Evolutionary conservation across 208 protist genomes (phyloP), one percentile per base, ranked within the genome.

Genomic region (Trypanosoma avium): DNA sequence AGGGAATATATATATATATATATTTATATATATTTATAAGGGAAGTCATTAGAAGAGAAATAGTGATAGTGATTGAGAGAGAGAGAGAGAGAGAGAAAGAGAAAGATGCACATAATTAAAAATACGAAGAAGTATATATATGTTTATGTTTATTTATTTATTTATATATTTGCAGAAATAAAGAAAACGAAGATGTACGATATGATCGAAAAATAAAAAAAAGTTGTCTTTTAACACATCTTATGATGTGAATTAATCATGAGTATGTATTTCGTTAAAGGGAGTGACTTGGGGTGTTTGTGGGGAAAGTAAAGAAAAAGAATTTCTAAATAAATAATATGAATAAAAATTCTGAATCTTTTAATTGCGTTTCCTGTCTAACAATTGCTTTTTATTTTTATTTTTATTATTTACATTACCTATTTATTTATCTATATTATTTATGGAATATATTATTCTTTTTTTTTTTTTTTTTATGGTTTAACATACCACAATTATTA

Each of bases 311-410:
- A 49, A 49, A 49, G 21, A 49, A 24, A 49, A 49, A 49, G n/a
- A 49, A 49, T 49, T 21, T 5, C 21, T 27, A 17, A 17, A 38
- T 38, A 10, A 13, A 38, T 10, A 38, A 5, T 78, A 17, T 30
- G 2, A 35, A 59, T 42, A 15, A 47, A 53, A 13, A n/a, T n/a
- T n/a, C n/a, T n/a, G n/a, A n/a, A n/a, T 22, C 17, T 29, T 35
- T 61, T 9, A 12, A n/a, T 43, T 43, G 42, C 40, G 57, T 42
- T 66, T 68, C 65, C 48, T 35, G 22, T 67, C 46, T 56, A 6
- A 4, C 59, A 24, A 15, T 38, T 60, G 12, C 48, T 61, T 68
- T 21, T 61, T 19, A 7, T 24, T 26, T 49, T 67, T 75, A 32
- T 17, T 73, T 8, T 15, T 35, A 45, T 22, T 70, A 35, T 50